Conservation (phyloP, 768 basidiomycete species). For the Clavulina sp. region DNA sequence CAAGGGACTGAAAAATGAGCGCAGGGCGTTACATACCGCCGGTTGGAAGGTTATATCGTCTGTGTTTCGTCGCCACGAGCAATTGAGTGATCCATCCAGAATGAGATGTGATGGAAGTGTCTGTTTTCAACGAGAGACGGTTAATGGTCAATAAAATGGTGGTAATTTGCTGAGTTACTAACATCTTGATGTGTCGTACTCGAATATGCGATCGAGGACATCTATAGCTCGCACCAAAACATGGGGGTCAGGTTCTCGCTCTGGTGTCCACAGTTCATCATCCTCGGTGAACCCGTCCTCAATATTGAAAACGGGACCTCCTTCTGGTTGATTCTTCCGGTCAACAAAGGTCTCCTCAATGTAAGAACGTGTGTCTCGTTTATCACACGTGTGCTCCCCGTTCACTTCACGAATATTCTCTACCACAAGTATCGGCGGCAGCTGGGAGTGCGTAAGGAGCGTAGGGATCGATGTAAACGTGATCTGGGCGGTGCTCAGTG, state of each 20-base stretch:
- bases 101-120: too few species aligned
- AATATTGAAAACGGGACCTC: slow-evolving; percentile 35
- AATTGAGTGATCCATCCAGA: too few species aligned
- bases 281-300: slow-evolving; percentile 43
- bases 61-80: too few species aligned
- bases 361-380: slow-evolving; percentile 31
- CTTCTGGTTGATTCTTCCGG: too few species aligned
- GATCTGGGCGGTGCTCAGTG: slow-evolving; percentile 36
- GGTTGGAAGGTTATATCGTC: too few species aligned
- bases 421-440: slow-evolving; percentile 40
- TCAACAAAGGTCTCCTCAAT: slow-evolving; percentile 32
- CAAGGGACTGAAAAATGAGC: too few species aligned
- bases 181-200: slow-evolving; percentile 12
- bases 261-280: slow-evolving; percentile 41
- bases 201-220: slow-evolving; percentile 41
- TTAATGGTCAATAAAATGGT: too few species aligned
- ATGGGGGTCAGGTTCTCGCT: slow-evolving; percentile 36
- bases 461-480: slow-evolving; percentile 29
- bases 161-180: too few species aligned
- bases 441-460: slow-evolving; percentile 12
- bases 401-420: slow-evolving; percentile 53
- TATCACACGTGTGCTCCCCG: slow-evolving; percentile 56
- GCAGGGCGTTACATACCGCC: too few species aligned
- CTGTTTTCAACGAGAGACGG: too few species aligned
- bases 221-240: slow-evolving; percentile 29